Evolutionary conservation across 495 filamentous ascomycete genomes (phyloP).

Genomic region (Acidomyces sp.): DNA sequence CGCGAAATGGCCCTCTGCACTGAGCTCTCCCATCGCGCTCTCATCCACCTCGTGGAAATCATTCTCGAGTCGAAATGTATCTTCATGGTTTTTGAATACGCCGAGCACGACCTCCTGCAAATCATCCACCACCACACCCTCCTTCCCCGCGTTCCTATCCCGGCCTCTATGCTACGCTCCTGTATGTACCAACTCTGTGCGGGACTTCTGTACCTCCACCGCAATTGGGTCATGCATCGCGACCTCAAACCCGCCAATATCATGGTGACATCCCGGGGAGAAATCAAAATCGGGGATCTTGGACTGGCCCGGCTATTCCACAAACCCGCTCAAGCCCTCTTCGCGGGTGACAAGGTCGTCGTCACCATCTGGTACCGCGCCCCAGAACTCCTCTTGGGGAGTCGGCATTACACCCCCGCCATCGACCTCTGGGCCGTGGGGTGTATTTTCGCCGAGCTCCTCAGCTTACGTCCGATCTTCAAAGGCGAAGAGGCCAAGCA

Average conservation of each 20-base stretch:
- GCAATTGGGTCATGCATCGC: constrained; percentile 93
- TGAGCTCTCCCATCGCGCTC: constrained; percentile 76
- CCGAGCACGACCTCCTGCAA: constrained; percentile 90
- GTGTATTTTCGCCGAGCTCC: constrained; percentile 91
- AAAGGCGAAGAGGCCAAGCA: constrained; percentile 98
- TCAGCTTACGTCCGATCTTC: constrained; percentile 87
- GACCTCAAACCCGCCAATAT: constrained; percentile 98
- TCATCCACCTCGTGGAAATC: constrained; percentile 87
- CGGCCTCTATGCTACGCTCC: constrained; percentile 73
- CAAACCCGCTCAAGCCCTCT: constrained; percentile 82
- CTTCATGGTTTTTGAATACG: constrained; percentile 99
- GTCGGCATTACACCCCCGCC: constrained; percentile 86
- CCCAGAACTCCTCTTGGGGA: constrained; percentile 82
- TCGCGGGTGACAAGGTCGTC: constrained; percentile 92
- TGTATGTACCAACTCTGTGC: constrained; percentile 92
- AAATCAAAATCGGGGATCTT: constrained; percentile 87
- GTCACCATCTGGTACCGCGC: constrained; percentile 99
- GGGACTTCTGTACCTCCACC: constrained; percentile 85
- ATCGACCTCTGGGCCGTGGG: constrained; percentile 96
- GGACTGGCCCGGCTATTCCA: constrained; percentile 86
- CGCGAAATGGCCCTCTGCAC: constrained; percentile 98
- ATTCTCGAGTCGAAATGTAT: constrained; percentile 98
- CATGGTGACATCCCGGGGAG: constrained; percentile 82
- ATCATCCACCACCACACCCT: constrained; percentile 98
- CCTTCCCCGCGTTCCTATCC: constrained; percentile 72